phyloP scores from a whole-genome alignment of 805 yeast genomes.

The Pichia occidentalis region DNA sequence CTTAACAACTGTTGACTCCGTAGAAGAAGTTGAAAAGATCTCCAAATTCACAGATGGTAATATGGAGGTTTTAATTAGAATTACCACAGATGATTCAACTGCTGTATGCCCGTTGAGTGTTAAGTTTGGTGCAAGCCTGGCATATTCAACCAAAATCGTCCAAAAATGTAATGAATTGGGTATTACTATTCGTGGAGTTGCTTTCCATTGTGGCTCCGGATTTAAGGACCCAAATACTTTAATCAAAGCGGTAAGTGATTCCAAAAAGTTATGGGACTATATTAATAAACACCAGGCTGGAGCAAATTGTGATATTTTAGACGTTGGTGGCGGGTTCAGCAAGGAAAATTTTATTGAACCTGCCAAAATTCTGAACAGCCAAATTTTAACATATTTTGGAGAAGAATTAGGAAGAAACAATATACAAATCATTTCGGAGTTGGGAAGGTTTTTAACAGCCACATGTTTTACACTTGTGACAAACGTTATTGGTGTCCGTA shows the following conservation, averaged over 20 bases:
- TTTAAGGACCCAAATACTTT: constrained; percentile 67
- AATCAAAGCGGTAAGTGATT: constrained; percentile 63
- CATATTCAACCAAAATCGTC: constrained; percentile 48
- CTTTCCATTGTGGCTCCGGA: constrained; percentile 96
- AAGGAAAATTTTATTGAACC: constrained; percentile 51
- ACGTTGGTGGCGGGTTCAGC: constrained; percentile 92
- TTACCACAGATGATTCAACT: constrained; percentile 81
- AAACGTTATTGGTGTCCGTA: constrained; percentile 79
- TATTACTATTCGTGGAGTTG: constrained; percentile 72
- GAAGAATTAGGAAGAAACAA: constrained; percentile 22
- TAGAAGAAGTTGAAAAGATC: constrained; percentile 75
- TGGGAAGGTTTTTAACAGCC: constrained; percentile 87
- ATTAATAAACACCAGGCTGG: constrained; percentile 41
- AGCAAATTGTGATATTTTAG: constrained; percentile 45
- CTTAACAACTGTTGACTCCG: constrained; percentile 84
- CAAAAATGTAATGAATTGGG: constrained; percentile 53
- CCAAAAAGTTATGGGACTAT: constrained; percentile 58
- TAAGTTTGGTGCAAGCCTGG: constrained; percentile 78
- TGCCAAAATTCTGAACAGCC: constrained; percentile 47
- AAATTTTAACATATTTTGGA: constrained; percentile 60
- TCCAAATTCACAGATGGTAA: constrained; percentile 40
- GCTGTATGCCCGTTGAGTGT: constrained; percentile 83
- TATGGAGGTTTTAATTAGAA: constrained; percentile 69
- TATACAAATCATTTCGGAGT: constrained; percentile 72
- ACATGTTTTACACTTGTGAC: constrained; percentile 79